Conservation (phyloP, 768 basidiomycete species). For the Trametes punicea region DNA sequence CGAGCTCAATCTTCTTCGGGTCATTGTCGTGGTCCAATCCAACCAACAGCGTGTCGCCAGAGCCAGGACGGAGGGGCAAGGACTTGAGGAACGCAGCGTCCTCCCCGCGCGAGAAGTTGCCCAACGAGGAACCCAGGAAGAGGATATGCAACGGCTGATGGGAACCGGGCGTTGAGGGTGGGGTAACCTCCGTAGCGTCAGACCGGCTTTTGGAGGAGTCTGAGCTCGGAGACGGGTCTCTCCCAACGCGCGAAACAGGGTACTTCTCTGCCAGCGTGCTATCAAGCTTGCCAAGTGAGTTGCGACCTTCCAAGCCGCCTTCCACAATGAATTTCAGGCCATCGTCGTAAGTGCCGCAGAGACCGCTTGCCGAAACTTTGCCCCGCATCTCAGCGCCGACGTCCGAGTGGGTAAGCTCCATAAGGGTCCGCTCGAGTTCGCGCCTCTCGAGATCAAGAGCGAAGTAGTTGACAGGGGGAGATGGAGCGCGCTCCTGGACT, state of each 20-base stretch:
- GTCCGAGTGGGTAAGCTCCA: conserved; percentile 58
- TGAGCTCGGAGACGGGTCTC: conserved; percentile 41
- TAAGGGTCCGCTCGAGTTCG: conserved; percentile 80
- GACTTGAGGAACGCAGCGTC: conserved; percentile 72
- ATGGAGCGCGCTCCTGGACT: conserved; percentile 34
- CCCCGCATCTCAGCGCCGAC: conserved; percentile 60
- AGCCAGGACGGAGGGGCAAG: conserved; percentile 71
- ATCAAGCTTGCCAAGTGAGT: conserved; percentile 13
- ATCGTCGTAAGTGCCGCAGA: conserved; percentile 90
- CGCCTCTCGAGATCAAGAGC: conserved; percentile 90
- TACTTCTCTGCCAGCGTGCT: conserved; percentile 16
- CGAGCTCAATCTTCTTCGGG: conserved; percentile 66
- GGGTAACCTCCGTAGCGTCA: conserved; percentile 24
- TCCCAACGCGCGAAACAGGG: conserved; percentile 9
- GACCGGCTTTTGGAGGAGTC: conserved; percentile 22
- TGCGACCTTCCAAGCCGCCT: conserved; percentile 48
- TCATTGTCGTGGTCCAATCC: conserved; percentile 88
- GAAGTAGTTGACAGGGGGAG: conserved; percentile 72
- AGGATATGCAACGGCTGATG: conserved; percentile 70
- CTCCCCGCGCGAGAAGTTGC: conserved; percentile 77
- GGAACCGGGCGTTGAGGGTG: conserved; percentile 48
- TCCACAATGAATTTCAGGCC: conserved; percentile 77
- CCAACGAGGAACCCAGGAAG: conserved; percentile 89
- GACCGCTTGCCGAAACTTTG: conserved; percentile 76
- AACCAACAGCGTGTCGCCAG: conserved; percentile 80